A percentile compares a stretch with the other conserved stretches of the same genome.
Evolutionary conservation across 257 asterid genomes (phyloP).

Genomic region (Solanum corneliomulleri): DNA sequence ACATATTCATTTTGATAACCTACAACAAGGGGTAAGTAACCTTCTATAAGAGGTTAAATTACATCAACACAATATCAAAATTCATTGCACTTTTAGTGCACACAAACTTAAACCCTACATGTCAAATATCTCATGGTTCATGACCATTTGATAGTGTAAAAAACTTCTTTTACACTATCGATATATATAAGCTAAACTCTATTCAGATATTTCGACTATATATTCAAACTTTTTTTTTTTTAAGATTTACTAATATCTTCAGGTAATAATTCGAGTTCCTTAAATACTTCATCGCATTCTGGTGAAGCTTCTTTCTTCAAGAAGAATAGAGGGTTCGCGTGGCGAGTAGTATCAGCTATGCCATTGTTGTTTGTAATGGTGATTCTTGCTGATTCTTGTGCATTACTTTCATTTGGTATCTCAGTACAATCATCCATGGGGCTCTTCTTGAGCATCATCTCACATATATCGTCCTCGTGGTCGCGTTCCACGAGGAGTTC

Average conservation of each 20-base stretch:
- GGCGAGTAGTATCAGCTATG: conserved; percentile 18
- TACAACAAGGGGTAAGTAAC: background rate
- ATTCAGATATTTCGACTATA: background rate
- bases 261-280: conserved; percentile 17
- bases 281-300: conserved; percentile 19
- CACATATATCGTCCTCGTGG: conserved; percentile 50
- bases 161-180: background rate
- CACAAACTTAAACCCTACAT: background rate
- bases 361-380: conserved; percentile 33
- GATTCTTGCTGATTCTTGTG: conserved; percentile 18
- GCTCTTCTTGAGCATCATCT: conserved; percentile 34
- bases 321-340: conserved; percentile 38
- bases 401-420: conserved; percentile 23
- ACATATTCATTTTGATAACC: background rate
- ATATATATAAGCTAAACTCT: background rate
- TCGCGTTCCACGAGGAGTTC: conserved; percentile 28
- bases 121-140: background rate
- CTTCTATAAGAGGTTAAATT: background rate
- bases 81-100: background rate
- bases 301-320: conserved; percentile 19
- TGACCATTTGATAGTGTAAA: background rate
- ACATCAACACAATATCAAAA: background rate
- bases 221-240: background rate
- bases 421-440: conserved; percentile 38
- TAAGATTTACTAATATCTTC: background rate